Percentiles rank a stretch among this genome's conserved stretches.
Evolutionary conservation across 495 filamentous ascomycete species (phyloP).

Genomic region (Penicillium canescens): DNA sequence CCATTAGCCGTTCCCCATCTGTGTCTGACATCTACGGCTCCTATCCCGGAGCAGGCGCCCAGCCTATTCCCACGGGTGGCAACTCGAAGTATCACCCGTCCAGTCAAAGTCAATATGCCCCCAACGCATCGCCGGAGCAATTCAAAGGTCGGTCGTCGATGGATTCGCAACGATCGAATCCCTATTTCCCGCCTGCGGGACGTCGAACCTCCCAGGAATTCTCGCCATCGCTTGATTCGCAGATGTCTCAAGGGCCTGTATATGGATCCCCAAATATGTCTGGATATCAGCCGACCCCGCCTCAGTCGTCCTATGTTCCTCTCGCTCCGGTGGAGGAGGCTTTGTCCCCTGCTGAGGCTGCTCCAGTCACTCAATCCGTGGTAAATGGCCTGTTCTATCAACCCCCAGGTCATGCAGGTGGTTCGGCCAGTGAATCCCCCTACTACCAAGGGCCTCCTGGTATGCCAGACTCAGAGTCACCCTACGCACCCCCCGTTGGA

Average conservation of each 20-base stretch:
- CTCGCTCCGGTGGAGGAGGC: constrained; percentile 49
- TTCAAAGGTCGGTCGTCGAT: constrained; percentile 43
- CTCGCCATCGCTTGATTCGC: constrained; percentile 36
- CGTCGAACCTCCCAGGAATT: constrained; percentile 45
- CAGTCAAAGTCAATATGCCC: constrained; percentile 46
- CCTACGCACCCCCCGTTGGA: constrained; percentile 4
- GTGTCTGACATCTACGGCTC: constrained; percentile 74
- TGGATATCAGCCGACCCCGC: constrained; percentile 50
- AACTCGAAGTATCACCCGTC: constrained; percentile 67
- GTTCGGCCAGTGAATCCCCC: constrained; percentile 13
- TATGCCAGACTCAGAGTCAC: constrained; percentile 18
- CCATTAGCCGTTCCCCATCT: constrained; percentile 78
- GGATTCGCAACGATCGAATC: constrained; percentile 47
- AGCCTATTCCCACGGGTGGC: constrained; percentile 38
- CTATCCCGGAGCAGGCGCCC: constrained; percentile 38
- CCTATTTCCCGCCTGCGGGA: constrained; percentile 26
- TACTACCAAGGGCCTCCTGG: constrained; percentile 28
- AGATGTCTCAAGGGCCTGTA: constrained; percentile 26
- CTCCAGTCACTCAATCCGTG: constrained; percentile 20
- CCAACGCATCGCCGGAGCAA: constrained; percentile 51
- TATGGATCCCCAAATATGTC: constrained; percentile 38
- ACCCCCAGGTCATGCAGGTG: constrained; percentile 16
- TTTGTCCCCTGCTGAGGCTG: constrained; percentile 22
- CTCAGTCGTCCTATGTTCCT: constrained; percentile 50
- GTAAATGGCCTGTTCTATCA: constrained; percentile 31